These are phyloP conservation scores for Paramecium tetraurelia DNA, from an alignment of 73 alveolate species.

Conservation along the genomic window DNA sequence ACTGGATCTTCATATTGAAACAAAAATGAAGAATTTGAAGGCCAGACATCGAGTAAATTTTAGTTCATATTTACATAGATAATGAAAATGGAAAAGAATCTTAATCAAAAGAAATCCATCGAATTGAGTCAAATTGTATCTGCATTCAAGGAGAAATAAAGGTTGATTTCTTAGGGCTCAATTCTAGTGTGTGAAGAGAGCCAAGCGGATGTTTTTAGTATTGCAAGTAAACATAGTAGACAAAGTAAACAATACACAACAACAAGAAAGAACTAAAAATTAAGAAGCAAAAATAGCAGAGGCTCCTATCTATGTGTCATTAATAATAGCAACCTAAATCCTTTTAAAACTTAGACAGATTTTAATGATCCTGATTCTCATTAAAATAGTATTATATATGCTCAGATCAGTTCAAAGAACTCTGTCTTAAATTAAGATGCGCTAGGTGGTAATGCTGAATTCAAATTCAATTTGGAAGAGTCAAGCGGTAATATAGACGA, in stretches of 20 bases:
- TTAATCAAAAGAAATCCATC: neutral
- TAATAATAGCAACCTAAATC: neutral
- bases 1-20: slow-evolving; percentile 19
- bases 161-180: neutral
- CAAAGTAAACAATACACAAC: neutral
- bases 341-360: neutral
- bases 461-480: neutral
- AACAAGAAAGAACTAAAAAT: neutral
- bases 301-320: neutral
- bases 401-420: neutral
- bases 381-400: neutral
- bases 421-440: neutral
- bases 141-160: neutral
- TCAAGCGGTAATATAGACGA: neutral
- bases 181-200: slow-evolving; percentile 22
- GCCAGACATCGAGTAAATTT: neutral
- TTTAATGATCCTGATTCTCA: neutral
- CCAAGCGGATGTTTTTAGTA: neutral
- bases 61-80: neutral
- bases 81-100: slow-evolving; percentile 25
- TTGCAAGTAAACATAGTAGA: neutral
- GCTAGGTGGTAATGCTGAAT: neutral
- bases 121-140: neutral
- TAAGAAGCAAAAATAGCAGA: neutral
- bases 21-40: neutral